Percentiles rank a stretch among this genome's conserved stretches.
These are phyloP conservation scores for Lactarius sanguifluus DNA, from an alignment of 768 basidiomycete species.

Conservation along the genomic window DNA sequence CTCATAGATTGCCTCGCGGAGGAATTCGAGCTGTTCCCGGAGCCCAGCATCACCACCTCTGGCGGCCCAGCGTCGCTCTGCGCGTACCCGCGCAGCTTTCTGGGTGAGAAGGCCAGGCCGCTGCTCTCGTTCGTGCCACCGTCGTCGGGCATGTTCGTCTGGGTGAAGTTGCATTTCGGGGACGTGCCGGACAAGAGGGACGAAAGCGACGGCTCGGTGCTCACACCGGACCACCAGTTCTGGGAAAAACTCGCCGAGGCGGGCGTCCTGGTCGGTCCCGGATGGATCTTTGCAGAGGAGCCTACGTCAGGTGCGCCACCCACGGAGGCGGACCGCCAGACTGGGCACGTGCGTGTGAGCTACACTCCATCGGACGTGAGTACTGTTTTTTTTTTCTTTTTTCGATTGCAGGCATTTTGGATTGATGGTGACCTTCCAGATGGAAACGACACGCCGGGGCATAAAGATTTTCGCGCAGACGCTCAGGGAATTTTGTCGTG, in stretches of 20 bases:
- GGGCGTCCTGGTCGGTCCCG: constrained; percentile 68
- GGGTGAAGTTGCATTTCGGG: constrained; percentile 66
- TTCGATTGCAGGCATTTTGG: background rate
- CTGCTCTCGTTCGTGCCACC: constrained; percentile 74
- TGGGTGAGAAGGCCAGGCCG: constrained; percentile 41
- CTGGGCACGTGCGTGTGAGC: constrained; percentile 57
- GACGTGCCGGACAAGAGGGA: constrained; percentile 47
- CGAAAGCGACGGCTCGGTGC: constrained; percentile 35
- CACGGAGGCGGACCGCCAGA: constrained; percentile 26
- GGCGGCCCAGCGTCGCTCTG: constrained; percentile 45
- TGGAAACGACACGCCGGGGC: constrained; percentile 16
- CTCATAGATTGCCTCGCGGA: constrained; percentile 64
- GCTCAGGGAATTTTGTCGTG: constrained; percentile 21
- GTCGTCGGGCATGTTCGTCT: constrained; percentile 78
- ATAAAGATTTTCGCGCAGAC: constrained; percentile 23
- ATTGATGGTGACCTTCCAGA: constrained; percentile 26
- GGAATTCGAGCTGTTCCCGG: constrained; percentile 56
- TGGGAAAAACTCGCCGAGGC: constrained; percentile 60
- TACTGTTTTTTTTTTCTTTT: constrained; percentile 5
- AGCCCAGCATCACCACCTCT: constrained; percentile 32
- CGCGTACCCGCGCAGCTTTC: constrained; percentile 35
- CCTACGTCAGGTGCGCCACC: background rate
- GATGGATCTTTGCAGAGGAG: constrained; percentile 41
- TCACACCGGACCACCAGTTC: constrained; percentile 56
- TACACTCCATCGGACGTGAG: constrained; percentile 56